These are phyloP conservation scores for Jatropha multifida DNA, from an alignment of 441 rosid genomes.

Conservation along the genomic window DNA sequence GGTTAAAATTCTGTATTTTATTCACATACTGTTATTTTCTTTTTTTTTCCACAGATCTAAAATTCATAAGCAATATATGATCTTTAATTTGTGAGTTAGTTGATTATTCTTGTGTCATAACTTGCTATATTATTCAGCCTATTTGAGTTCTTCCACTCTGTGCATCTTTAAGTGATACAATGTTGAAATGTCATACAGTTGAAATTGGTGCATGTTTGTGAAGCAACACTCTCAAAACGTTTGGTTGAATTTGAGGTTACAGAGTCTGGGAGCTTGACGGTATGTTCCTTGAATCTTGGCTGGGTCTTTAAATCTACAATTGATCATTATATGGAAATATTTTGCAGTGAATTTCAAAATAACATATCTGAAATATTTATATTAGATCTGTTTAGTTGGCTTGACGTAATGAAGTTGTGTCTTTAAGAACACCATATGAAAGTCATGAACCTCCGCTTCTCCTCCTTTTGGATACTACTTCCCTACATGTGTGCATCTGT, in stretches of 20 bases:
- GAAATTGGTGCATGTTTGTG: constrained; percentile 74
- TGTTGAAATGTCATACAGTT: constrained; percentile 41
- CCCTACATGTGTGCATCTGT: not conserved
- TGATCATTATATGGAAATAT: not conserved
- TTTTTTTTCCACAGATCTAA: not conserved
- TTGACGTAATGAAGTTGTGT: not conserved
- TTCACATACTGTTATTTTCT: not conserved
- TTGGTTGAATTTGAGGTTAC: constrained; percentile 82
- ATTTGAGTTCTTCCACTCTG: not conserved
- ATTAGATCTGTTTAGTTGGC: not conserved
- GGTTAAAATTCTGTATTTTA: not conserved
- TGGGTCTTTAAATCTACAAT: not conserved
- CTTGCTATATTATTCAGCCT: not conserved
- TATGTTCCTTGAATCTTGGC: constrained; percentile 29
- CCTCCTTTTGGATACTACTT: not conserved
- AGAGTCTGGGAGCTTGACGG: constrained; percentile 74
- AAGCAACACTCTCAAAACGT: constrained; percentile 81
- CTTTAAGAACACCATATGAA: not conserved
- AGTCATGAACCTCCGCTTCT: not conserved
- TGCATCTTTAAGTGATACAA: not conserved
- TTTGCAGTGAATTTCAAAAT: not conserved
- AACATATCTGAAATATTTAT: not conserved
- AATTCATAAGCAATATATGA: constrained; percentile 2
- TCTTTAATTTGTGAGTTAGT: not conserved
- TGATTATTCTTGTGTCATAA: constrained; percentile 3